Base-by-base conservation (phyloP, 2,329 filamentous ascomycete species). In the Trichoderma aggressivum region DNA sequence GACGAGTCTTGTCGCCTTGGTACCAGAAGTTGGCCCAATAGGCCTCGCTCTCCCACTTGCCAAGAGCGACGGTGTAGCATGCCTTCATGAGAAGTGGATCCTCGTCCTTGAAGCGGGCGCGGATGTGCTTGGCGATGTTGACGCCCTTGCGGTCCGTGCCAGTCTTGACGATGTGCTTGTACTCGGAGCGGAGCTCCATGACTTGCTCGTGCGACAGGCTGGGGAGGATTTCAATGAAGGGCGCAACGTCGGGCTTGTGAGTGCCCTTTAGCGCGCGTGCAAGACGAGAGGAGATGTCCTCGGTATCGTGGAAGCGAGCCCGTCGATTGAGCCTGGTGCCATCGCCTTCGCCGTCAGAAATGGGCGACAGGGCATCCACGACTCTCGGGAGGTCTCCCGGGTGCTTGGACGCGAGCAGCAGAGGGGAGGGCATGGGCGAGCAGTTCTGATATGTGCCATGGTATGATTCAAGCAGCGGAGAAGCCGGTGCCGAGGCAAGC, bases 11-110 rank as follows among this genome's bases (percentile, higher is more conserved):
- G 80, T 95, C 92, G 47, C 91, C 91, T 79, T 98, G 95, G 82
- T 98, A 98, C 91, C 94, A 98, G 81, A 94, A 97, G 80, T 98
- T 98, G 72, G 95, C 94, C 94, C 96, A 99, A 85, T 97, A 97
- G 0, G 94, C 93, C 80, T 99, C 96, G 75, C 90, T 91, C 82
- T 98, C 96, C 91, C 94, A 98, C 66, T 88, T 88, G 11, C 96
- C 96, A 0, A 98, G 87, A 0, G 95, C 94, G 3, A 93, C 94
- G 4, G 94, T 90, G 80, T 98, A 98, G 77, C 92, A 94, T 7
- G 92, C 92, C 82, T 98, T 98, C 82, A 94, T 95, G 75, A 98
- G 90, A 75, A 89, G 90, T 5, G 90, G 86, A 68, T 91, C 87
- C 75, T 90, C 88, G 56, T 93, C 90, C 81, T 94, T 94, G 77